phyloP scores from a whole-genome alignment of 768 basidiomycete genomes.

The Termitomyces sp. region DNA sequence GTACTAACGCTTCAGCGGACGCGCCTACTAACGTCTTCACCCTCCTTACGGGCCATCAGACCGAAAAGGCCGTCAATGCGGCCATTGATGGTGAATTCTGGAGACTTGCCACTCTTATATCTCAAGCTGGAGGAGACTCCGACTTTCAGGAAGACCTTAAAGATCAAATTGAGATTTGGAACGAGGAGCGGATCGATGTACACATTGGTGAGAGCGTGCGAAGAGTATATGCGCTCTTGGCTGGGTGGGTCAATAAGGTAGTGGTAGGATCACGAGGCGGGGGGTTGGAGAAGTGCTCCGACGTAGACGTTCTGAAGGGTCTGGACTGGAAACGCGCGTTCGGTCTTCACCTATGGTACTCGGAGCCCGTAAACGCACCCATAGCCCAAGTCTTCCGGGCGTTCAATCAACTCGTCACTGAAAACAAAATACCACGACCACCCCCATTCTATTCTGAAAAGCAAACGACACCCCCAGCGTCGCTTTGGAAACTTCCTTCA shows the following conservation, averaged over 20 bases:
- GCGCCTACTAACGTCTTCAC: conserved; percentile 62
- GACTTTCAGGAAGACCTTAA: conserved; percentile 70
- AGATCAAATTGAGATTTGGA: conserved; percentile 82
- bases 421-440: conserved; percentile 45
- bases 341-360: conserved; percentile 90
- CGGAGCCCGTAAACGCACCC: conserved; percentile 64
- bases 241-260: conserved; percentile 62
- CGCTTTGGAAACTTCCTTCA: conserved; percentile 40
- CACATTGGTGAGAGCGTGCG: conserved; percentile 67
- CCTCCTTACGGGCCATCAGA: conserved; percentile 82
- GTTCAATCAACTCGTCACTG: conserved; percentile 46
- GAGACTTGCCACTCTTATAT: conserved; percentile 84
- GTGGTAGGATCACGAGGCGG: conserved; percentile 52
- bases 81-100: conserved; percentile 76
- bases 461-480: conserved; percentile 9
- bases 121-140: conserved; percentile 80
- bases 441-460: conserved; percentile 50
- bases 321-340: conserved; percentile 95
- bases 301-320: conserved; percentile 62
- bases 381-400: conserved; percentile 65
- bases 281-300: conserved; percentile 46
- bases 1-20: conserved; percentile 31
- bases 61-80: conserved; percentile 74
- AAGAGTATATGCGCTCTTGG: conserved; percentile 80
- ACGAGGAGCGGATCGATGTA: conserved; percentile 66